phyloP scores from a whole-genome alignment of 176 grass and related monocot species.

The Elymus sibiricus region DNA sequence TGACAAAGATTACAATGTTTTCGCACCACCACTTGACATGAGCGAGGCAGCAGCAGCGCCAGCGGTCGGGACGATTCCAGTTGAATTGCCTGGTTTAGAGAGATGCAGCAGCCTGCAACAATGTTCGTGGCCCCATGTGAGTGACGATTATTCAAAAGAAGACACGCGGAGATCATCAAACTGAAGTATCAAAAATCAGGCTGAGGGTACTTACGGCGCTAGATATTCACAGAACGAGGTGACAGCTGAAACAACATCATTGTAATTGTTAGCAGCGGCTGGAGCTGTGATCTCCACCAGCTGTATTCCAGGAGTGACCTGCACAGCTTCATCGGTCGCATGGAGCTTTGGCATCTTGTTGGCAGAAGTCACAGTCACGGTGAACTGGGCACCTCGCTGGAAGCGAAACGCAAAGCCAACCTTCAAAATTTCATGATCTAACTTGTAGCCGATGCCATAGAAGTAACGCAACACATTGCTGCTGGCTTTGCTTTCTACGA shows the following conservation, averaged over 20 bases:
- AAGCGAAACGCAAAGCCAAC: conserved; percentile 75
- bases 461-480: conserved; percentile 86
- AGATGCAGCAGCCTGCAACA: conserved; percentile 75
- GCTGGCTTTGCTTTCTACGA: conserved; percentile 87
- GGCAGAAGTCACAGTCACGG: conserved; percentile 70
- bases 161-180: not conserved
- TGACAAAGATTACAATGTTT: conserved; percentile 37
- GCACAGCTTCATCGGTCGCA: conserved; percentile 73
- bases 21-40: conserved; percentile 70
- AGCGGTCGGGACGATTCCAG: conserved; percentile 76
- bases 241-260: conserved; percentile 69
- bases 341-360: conserved; percentile 79
- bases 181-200: not conserved
- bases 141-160: conserved; percentile 1
- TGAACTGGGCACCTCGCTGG: conserved; percentile 73
- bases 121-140: not conserved
- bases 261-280: conserved; percentile 77
- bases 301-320: conserved; percentile 80
- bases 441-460: conserved; percentile 78
- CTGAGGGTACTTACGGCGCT: conserved; percentile 64
- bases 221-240: conserved; percentile 82
- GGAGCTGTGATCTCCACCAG: conserved; percentile 93
- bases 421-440: conserved; percentile 93
- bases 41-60: conserved; percentile 75
- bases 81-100: conserved; percentile 74